Base-by-base conservation (phyloP, 768 basidiomycete genomes). In the Terana coerulea region DNA sequence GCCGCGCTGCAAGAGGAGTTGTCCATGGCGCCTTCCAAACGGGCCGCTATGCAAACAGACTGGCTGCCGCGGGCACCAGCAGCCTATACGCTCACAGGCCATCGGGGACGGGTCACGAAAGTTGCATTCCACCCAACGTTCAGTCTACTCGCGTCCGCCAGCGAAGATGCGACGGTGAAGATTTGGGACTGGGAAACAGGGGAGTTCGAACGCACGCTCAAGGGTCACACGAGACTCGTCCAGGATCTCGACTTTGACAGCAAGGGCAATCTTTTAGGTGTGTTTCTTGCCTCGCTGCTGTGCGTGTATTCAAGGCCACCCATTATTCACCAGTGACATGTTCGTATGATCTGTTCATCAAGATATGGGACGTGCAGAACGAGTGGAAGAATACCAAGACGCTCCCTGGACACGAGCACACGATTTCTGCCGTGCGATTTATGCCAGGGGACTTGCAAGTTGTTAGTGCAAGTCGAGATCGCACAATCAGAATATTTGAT, bases 181-280 rank as follows among this genome's bases (percentile, higher is more conserved):
- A 84, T 95, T 41, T 95, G 93, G 92, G 93, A 95, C 61, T 95
- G 92, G 92, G 93, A 95, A 66, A 87, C 88, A 26, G 93, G 93
- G 35, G 92, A 95, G 59, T 88, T 93, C 65, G 93, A 95, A 68
- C 72, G 91, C 57, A 95, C 93, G 9, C 68, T 95, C 52, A 95
- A 94, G 68, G 90, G 92, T 6, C 93, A 95, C 72, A 95, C 93
- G 29, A 91, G 89, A 65, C 81, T 86, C 17, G 85, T 95, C 25
- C 82, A 81, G 65, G 93, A 94, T 69, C 82, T 89, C 49, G 88
- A 93, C 65, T 95, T 87, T 63, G 91, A 95, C 68, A 80, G 83
- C 54, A 91, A 89, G 71, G 93, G 93, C 29, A 83, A 81, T 58
- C 67, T 88, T 24, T 72, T 94, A 58, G 91, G 93, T 91, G 63